A percentile compares a stretch with the other conserved stretches of the same genome.
These are phyloP conservation scores for Lunasporangiospora selenospora DNA, from an alignment of 192 early-diverging fungal species.

Conservation along the genomic window DNA sequence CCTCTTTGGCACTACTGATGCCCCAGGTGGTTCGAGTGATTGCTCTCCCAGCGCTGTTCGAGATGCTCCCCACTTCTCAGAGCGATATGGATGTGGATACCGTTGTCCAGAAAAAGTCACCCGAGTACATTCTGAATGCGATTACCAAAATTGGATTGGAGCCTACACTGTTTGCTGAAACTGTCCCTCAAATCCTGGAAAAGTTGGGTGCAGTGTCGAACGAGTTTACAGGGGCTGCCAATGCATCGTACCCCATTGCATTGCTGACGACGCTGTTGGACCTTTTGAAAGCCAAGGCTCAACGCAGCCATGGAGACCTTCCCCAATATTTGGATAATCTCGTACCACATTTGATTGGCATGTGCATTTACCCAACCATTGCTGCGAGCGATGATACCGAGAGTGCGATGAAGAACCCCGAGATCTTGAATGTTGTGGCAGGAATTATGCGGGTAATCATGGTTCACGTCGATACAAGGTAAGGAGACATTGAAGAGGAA, in stretches of 20 bases:
- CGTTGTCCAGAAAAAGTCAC: slow-evolving; percentile 29
- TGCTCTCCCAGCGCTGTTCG: slow-evolving; percentile 62
- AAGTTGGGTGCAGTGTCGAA: slow-evolving; percentile 53
- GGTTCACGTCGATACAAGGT: slow-evolving; percentile 52
- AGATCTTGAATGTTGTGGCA: slow-evolving; percentile 49
- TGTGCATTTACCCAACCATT: slow-evolving; percentile 51
- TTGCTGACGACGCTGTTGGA: slow-evolving; percentile 53
- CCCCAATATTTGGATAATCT: slow-evolving; percentile 46
- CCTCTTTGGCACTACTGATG: slow-evolving; percentile 50
- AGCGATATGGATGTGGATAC: slow-evolving; percentile 39
- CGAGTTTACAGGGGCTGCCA: slow-evolving; percentile 23
- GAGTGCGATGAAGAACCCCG: slow-evolving; percentile 28
- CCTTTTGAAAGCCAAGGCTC: slow-evolving; percentile 48
- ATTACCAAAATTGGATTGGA: slow-evolving; percentile 52
- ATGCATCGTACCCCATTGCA: slow-evolving; percentile 52
- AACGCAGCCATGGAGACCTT: slow-evolving; percentile 47
- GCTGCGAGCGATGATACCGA: slow-evolving; percentile 10
- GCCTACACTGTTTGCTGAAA: slow-evolving; percentile 53
- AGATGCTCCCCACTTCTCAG: slow-evolving; percentile 55
- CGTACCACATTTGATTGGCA: slow-evolving; percentile 49
- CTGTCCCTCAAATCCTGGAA: slow-evolving; percentile 52
- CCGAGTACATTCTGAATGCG: slow-evolving; percentile 51
- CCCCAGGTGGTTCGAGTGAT: slow-evolving; percentile 52
- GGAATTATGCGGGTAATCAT: slow-evolving; percentile 51
- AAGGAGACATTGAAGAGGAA: too few species aligned